A percentile compares a stretch with the other conserved stretches of the same genome.
These are phyloP conservation scores for Annulohypoxylon stygium DNA, from an alignment of 495 filamentous ascomycete genomes.

Conservation along the genomic window DNA sequence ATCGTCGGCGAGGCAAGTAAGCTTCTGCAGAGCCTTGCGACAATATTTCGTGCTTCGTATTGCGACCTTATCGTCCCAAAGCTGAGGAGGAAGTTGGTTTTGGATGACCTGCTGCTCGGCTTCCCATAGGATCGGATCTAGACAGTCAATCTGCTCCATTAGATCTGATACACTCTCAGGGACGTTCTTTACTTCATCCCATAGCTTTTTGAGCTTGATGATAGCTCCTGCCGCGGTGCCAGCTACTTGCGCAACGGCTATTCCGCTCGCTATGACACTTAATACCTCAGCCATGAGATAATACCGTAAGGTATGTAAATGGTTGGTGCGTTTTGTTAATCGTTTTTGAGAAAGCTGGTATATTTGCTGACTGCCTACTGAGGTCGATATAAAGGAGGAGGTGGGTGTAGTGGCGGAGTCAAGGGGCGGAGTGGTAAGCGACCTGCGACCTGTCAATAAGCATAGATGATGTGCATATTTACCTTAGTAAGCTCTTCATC, in stretches of 20 bases:
- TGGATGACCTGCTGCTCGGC: not conserved
- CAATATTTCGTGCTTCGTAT: not conserved
- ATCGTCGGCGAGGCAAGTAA: not conserved
- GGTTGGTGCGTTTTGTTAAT: not conserved
- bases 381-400: not conserved
- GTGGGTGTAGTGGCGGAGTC: not conserved
- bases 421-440: not conserved
- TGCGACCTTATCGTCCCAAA: not conserved
- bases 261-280: not conserved
- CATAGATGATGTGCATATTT: no score
- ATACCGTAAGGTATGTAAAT: not conserved
- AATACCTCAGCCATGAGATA: not conserved
- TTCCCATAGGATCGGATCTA: not conserved
- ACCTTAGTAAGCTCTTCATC: no score
- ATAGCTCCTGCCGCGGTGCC: not conserved
- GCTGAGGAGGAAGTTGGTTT: not conserved
- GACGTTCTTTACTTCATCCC: not conserved
- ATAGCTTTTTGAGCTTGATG: not conserved
- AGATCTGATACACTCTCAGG: not conserved
- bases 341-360: not conserved
- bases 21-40: not conserved
- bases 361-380: no score
- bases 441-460: not conserved
- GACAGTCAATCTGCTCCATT: not conserved
- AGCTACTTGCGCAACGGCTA: not conserved